Base-by-base conservation (phyloP, 345 rosid genomes). In the Melastoma malabathricum region DNA sequence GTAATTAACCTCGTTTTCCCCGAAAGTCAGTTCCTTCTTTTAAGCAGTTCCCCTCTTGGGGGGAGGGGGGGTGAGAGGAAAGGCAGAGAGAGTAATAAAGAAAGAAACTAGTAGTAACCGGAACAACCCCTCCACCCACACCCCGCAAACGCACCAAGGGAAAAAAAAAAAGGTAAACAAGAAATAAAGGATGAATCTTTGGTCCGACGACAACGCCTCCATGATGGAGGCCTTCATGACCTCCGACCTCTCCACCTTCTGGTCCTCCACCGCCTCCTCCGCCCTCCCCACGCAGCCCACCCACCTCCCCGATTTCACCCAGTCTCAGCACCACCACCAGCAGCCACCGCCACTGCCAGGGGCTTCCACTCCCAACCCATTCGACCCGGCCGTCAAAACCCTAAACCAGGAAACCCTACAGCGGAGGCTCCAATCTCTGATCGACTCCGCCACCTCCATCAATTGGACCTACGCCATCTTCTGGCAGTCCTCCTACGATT, bases 191-290 rank as follows among this genome's bases (percentile, higher is more conserved):
- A 84, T 77, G 83, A 92, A 82, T 62, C 82, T 74, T 43, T 88
- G 97, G 97, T 68, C 79, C 14, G 97, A 93, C 63, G 97, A 88
- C 51, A 80, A 86, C 79, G 66, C 76, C 1, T 77, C 96, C 1
- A 89, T 84, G 31, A 86, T 84, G 92, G 99, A 93, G 55, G 99
- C 99, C 58, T 93, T 93, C 72, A 84, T 81, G 81, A 68, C 76
- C 70, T 76, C 90, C 53, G 96, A 86, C 55, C 88, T 86, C 15
- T 63, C 86, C 19, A 57, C 77, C 20, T 62, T 82, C 4, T 93
- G 99, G 97, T 80, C 76, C 2, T 72, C 86, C 5, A 49, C 71
- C 6, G 68, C 47, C 18, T 43, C 69, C 7, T 48, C 64, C 77
- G 50, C 89, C 73, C 59, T 80, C 75, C 50, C 72, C 80, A 10